These are phyloP conservation scores for Scedosporium minutisporum DNA, from an alignment of 2,329 filamentous ascomycete genomes.

Conservation along the genomic window DNA sequence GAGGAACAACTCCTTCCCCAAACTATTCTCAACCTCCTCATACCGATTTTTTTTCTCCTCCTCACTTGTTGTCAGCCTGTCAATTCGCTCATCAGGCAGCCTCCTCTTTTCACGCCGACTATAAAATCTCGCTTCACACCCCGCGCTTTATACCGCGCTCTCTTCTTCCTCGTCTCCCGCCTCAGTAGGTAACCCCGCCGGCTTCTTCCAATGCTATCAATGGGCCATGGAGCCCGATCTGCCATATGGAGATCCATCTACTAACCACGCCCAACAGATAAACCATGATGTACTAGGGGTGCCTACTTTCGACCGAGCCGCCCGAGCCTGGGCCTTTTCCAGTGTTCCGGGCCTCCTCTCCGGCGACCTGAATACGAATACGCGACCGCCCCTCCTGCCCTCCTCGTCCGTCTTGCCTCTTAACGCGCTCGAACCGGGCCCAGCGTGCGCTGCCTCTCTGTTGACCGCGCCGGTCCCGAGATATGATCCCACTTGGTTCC, in stretches of 20 bases:
- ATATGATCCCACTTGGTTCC: constrained; percentile 8
- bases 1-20: background rate
- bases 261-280: background rate
- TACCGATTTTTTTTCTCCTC: background rate
- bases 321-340: constrained; percentile 1
- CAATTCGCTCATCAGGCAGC: constrained; percentile 1
- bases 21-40: constrained; percentile 1
- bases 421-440: background rate
- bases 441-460: background rate
- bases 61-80: background rate
- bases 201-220: background rate
- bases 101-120: background rate
- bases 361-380: background rate
- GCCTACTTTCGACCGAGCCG: background rate
- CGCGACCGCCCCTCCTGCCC: background rate
- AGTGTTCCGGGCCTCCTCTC: background rate
- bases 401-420: background rate
- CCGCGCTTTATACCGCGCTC: background rate
- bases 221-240: background rate
- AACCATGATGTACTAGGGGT: constrained; percentile 4
- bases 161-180: background rate
- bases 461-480: background rate
- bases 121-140: background rate
- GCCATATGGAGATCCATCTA: background rate
- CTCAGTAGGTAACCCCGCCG: constrained; percentile 2